These are phyloP conservation scores for Boletus pseudo-olivaceus DNA, from an alignment of 768 basidiomycete genomes.

Conservation along the genomic window DNA sequence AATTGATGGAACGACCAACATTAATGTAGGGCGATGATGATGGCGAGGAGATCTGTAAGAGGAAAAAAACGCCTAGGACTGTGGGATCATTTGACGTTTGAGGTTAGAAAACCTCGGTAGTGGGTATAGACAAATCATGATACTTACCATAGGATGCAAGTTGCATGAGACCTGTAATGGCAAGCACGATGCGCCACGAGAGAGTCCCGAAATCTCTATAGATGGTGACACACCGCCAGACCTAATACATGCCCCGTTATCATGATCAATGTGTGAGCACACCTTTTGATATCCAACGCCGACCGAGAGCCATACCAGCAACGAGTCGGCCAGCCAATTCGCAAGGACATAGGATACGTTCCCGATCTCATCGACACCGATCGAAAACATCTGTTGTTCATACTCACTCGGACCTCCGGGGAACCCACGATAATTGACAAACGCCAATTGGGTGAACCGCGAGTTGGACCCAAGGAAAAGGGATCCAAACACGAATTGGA, in stretches of 20 bases:
- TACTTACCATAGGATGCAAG: constrained; percentile 24
- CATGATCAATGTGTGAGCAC: not conserved
- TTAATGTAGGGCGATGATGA: constrained; percentile 25
- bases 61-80: constrained; percentile 27
- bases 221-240: constrained; percentile 31
- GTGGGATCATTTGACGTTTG: not conserved
- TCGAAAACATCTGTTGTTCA: constrained; percentile 28
- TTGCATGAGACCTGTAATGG: constrained; percentile 22
- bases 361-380: constrained; percentile 20
- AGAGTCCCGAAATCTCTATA: constrained; percentile 17
- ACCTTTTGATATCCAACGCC: not conserved
- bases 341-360: constrained; percentile 27
- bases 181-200: constrained; percentile 15
- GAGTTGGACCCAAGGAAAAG: constrained; percentile 27
- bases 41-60: constrained; percentile 25
- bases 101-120: not conserved
- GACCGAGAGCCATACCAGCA: constrained; percentile 16
- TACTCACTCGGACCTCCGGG: constrained; percentile 26
- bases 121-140: not conserved
- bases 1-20: constrained; percentile 14
- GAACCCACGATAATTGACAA: constrained; percentile 26
- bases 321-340: constrained; percentile 27
- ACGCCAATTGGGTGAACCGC: constrained; percentile 28
- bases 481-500: constrained; percentile 24
- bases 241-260: constrained; percentile 3